Conservation (phyloP, 768 basidiomycete genomes). For the Suillus weaverae region DNA sequence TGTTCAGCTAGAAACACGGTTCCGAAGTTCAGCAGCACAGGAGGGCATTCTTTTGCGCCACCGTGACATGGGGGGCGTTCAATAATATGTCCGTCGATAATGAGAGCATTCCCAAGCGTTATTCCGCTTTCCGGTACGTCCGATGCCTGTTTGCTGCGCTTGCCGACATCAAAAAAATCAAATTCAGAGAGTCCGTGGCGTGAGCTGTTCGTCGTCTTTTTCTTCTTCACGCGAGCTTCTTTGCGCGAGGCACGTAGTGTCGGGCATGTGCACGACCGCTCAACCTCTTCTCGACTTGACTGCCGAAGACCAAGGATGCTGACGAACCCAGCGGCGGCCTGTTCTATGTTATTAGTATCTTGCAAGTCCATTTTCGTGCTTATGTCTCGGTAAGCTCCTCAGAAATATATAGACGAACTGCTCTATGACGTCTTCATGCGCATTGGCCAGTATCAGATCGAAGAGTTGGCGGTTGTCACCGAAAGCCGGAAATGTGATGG, state of each 20-base stretch:
- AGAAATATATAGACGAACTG: slow-evolving; percentile 61
- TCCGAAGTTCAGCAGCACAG: slow-evolving; percentile 43
- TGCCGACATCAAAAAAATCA: slow-evolving; percentile 48
- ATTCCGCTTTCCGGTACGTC: slow-evolving; percentile 33
- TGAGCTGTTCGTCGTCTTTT: slow-evolving; percentile 25
- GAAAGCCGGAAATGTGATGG: slow-evolving; percentile 67
- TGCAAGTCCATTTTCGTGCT: slow-evolving; percentile 67
- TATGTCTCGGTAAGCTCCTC: slow-evolving; percentile 66
- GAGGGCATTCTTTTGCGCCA: slow-evolving; percentile 68
- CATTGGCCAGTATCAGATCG: slow-evolving; percentile 51
- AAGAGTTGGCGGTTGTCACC: slow-evolving; percentile 87
- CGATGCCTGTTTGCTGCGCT: slow-evolving; percentile 35
- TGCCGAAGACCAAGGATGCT: slow-evolving; percentile 50
- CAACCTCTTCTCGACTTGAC: slow-evolving; percentile 58
- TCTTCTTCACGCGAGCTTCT: slow-evolving; percentile 33
- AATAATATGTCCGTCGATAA: slow-evolving; percentile 47
- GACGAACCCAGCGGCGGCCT: slow-evolving; percentile 60
- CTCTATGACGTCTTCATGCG: slow-evolving; percentile 80
- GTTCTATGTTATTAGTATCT: slow-evolving; percentile 54
- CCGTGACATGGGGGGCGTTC: slow-evolving; percentile 77
- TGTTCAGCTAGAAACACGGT: slow-evolving; percentile 13
- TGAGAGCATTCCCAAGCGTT: slow-evolving; percentile 51
- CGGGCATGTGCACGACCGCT: slow-evolving; percentile 43
- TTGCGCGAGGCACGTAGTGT: slow-evolving; percentile 41
- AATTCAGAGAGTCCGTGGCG: slow-evolving; percentile 71